Percentiles rank a stretch among this genome's conserved stretches.
Evolutionary conservation across 2,329 filamentous ascomycete genomes (phyloP).

Genomic region (Stagonosporopsis rhizophila): DNA sequence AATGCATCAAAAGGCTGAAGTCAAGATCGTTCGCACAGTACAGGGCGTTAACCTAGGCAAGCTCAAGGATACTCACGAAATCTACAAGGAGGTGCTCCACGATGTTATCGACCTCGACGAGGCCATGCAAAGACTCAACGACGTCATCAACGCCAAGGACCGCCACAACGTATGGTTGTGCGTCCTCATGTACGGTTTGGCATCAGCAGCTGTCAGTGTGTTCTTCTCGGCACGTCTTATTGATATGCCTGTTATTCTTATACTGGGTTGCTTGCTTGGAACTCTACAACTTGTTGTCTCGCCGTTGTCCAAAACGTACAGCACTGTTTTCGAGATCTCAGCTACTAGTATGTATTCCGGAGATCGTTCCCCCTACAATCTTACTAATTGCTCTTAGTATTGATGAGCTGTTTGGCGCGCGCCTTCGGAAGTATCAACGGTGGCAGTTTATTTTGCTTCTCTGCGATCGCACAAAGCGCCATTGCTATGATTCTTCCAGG

Average conservation of each 20-base stretch:
- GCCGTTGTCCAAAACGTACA: conserved; percentile 73
- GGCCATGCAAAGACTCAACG: conserved; percentile 67
- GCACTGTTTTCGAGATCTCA: conserved; percentile 57
- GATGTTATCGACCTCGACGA: conserved; percentile 74
- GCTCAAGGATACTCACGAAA: conserved; percentile 74
- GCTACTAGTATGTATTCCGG: conserved; percentile 40
- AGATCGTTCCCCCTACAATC: neutral
- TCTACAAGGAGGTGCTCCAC: conserved; percentile 81
- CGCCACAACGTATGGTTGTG: conserved; percentile 58
- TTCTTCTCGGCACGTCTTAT: conserved; percentile 80
- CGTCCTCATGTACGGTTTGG: conserved; percentile 75
- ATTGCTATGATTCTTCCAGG: conserved; percentile 59
- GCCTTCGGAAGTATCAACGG: conserved; percentile 56
- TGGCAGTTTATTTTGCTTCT: conserved; percentile 56
- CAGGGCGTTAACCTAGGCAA: conserved; percentile 77
- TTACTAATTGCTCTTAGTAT: conserved; percentile 22
- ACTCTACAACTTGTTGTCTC: conserved; percentile 77
- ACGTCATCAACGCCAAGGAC: conserved; percentile 64
- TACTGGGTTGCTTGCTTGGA: conserved; percentile 75
- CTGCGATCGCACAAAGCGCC: conserved; percentile 57
- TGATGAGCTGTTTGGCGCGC: conserved; percentile 57
- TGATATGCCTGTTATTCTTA: conserved; percentile 78
- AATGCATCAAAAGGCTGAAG: conserved; percentile 61
- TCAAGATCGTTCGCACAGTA: conserved; percentile 73
- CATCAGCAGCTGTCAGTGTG: conserved; percentile 75